Conservation (phyloP, 345 rosid genomes). For the Moringa oleifera region DNA sequence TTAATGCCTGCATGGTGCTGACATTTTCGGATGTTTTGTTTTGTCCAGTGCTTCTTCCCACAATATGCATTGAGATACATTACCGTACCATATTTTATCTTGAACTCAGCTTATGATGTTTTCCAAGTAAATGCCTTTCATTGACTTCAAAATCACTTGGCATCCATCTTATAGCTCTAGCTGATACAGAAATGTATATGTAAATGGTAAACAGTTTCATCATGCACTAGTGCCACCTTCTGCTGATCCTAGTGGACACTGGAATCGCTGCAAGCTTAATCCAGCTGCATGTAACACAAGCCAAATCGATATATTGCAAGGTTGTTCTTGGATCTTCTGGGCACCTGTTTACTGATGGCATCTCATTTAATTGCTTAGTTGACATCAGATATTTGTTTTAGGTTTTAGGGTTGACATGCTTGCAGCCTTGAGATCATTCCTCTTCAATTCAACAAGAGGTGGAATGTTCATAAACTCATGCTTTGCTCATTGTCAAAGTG, state of each 20-base stretch:
- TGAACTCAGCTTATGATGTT: constrained; percentile 91
- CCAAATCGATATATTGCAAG: constrained; percentile 64
- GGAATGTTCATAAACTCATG: constrained; percentile 94
- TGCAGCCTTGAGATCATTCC: constrained; percentile 38
- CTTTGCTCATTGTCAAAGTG: constrained; percentile 97
- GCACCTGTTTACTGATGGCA: not conserved
- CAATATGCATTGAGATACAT: constrained; percentile 67
- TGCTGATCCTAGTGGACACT: constrained; percentile 56
- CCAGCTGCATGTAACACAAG: constrained; percentile 43
- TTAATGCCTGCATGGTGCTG: not conserved
- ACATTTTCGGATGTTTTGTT: constrained; percentile 4
- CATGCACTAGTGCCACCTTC: constrained; percentile 82
- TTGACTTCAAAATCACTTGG: not conserved
- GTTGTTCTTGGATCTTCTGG: constrained; percentile 21
- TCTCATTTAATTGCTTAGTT: not conserved
- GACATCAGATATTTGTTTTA: constrained; percentile 6
- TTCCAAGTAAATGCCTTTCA: constrained; percentile 50
- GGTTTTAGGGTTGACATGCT: constrained; percentile 84
- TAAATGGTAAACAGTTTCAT: constrained; percentile 47
- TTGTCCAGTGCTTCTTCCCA: constrained; percentile 90
- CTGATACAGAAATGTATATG: not conserved
- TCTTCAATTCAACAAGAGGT: constrained; percentile 34
- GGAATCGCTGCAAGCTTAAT: constrained; percentile 71
- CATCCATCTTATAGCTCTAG: not conserved
- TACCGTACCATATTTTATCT: constrained; percentile 63